Base-by-base conservation (phyloP, 2,329 filamentous ascomycete genomes). In the Epichloe sp. region DNA sequence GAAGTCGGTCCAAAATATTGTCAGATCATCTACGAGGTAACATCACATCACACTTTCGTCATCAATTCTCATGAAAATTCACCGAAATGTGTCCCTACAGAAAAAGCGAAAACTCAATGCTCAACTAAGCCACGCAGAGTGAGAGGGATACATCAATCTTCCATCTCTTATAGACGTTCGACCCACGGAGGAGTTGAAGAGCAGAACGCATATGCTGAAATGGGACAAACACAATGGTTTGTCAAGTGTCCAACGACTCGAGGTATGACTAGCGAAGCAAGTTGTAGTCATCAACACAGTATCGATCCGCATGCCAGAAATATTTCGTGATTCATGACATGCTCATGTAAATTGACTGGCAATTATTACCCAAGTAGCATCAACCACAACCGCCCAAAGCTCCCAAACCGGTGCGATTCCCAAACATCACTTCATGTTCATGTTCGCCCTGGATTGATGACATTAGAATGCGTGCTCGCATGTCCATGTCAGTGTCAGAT, bases 151-250 rank as follows among this genome's bases (percentile, higher is more conserved):
- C 64, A 58, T 75, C 58, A 54, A 69, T 76, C 68, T 76, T 70
- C 74, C 74, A 77, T 70, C 66, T 68, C 65, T 70, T 70, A 71
- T 76, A 76, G 73, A 71, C 73, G 66, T 73, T 71, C 71, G 67
- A 71, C 71, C 71, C 73, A 76, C 62, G 71, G 73, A 65, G 63
- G 67, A 73, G 69, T 59, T 58, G 60, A 65, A 63, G 63, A 60
- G 66, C 65, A 67, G 71, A 73, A 73, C 71, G 73, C 62, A 76
- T 75, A 76, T 76, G 73, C 73, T 76, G 65, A 71, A 71, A 74
- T 75, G 71, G 71, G 63, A 52, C 40, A 37, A 44, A 19, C n/a
- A 6, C 19, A 31, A 37, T 7, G 43, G 43, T 23, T n/a, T 31
- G 23, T 45, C 42, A 23, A 44, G 14, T 23, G 17, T 14, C 19